phyloP scores from a whole-genome alignment of 2,329 filamentous ascomycete genomes.

The Aspergillus ochraceus region DNA sequence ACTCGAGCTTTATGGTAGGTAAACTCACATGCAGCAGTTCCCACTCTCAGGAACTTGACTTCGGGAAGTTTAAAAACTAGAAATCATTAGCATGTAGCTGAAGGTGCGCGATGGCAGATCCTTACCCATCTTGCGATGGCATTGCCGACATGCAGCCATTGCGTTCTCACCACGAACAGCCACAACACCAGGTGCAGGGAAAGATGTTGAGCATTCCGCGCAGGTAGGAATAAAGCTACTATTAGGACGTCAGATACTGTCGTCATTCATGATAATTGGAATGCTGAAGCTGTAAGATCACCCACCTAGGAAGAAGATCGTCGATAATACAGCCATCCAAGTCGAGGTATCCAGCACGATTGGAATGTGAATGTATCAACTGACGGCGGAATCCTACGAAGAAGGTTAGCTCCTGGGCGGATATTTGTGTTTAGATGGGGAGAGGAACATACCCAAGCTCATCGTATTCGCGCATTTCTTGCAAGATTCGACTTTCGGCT shows the following conservation, averaged over 20 bases:
- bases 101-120: not conserved
- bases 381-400: slow-evolving; percentile 61
- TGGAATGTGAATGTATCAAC: slow-evolving; percentile 70
- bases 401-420: not conserved
- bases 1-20: too few relatives aligned
- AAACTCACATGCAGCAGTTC: slow-evolving; percentile 51
- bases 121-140: slow-evolving; percentile 72
- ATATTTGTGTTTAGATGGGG: not conserved
- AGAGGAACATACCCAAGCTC: slow-evolving; percentile 40
- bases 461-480: slow-evolving; percentile 56
- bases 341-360: slow-evolving; percentile 77
- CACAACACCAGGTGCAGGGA: slow-evolving; percentile 62
- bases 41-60: slow-evolving; percentile 73
- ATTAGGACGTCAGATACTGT: slow-evolving; percentile 7
- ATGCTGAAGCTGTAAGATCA: slow-evolving; percentile 1
- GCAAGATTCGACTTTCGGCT: slow-evolving; percentile 51
- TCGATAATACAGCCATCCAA: slow-evolving; percentile 70
- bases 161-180: slow-evolving; percentile 72
- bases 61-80: slow-evolving; percentile 71
- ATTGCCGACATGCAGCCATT: slow-evolving; percentile 74
- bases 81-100: not conserved
- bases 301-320: slow-evolving; percentile 71
- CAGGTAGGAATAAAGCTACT: slow-evolving; percentile 80
- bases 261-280: not conserved
- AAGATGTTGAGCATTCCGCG: slow-evolving; percentile 69